Evolutionary conservation across 148 eudicot species (phyloP).

Genomic region (Chenopodium suecicum): DNA sequence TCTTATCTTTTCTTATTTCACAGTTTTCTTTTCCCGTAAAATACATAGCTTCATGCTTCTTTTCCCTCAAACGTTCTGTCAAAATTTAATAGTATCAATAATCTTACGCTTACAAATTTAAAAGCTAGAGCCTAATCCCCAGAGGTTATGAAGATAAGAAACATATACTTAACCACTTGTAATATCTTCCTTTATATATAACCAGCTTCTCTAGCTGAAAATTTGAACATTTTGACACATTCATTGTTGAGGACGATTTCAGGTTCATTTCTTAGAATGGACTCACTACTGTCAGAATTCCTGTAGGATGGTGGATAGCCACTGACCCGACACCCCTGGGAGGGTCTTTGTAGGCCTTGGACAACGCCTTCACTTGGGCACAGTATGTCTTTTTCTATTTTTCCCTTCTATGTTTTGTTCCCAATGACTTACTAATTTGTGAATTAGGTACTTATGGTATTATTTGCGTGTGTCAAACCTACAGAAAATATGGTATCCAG

Average conservation of each 20-base stretch:
- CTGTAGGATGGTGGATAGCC: constrained; percentile 80
- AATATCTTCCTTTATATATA: too few species aligned
- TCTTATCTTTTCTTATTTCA: background rate
- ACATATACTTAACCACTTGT: too few species aligned
- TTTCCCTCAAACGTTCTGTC: background rate
- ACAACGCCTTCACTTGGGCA: constrained; percentile 75
- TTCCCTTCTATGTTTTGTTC: background rate
- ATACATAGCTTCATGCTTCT: background rate
- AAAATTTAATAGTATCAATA: background rate
- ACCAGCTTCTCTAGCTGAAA: too few species aligned
- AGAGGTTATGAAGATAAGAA: constrained; percentile 18
- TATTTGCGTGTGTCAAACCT: background rate
- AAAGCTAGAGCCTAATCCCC: constrained; percentile 22
- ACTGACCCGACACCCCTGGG: constrained; percentile 56
- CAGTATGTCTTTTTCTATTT: constrained; percentile 30
- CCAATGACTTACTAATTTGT: background rate
- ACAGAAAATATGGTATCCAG: constrained; percentile 48
- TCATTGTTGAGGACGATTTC: constrained; percentile 62
- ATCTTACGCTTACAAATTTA: background rate
- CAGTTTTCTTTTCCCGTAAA: background rate
- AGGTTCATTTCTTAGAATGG: constrained; percentile 56
- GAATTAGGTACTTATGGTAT: background rate
- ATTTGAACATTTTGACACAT: constrained; percentile 26
- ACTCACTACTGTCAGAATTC: constrained; percentile 59
- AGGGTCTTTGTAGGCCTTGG: constrained; percentile 58